Evolutionary conservation across 1,284 basidiomycete species (phyloP).

Genomic region (Fomitopsis pinicola): DNA sequence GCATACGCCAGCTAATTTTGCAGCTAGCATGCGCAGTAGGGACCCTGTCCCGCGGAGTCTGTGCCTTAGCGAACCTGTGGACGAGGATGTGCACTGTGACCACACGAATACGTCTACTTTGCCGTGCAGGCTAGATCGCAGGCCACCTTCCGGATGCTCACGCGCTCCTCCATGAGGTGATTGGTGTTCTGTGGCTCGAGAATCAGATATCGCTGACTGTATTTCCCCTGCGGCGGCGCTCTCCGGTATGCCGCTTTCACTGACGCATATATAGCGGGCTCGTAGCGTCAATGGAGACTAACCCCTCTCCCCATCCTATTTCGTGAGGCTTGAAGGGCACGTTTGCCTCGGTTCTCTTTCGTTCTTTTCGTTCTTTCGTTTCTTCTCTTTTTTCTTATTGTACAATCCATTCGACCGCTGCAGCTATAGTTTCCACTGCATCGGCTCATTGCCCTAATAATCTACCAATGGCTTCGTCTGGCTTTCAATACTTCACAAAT

Average conservation of each 20-base stretch:
- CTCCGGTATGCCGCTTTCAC: neutral
- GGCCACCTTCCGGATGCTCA: neutral
- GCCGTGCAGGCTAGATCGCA: neutral
- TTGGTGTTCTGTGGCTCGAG: too few relatives aligned
- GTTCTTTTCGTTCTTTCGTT: neutral
- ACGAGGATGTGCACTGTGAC: neutral
- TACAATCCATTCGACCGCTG: neutral
- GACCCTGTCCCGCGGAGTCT: neutral
- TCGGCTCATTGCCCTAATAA: neutral
- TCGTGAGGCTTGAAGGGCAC: neutral
- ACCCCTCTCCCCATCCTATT: neutral
- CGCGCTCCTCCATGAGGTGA: too few relatives aligned
- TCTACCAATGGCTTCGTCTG: neutral
- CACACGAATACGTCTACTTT: neutral
- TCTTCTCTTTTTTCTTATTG: neutral
- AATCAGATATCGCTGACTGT: too few relatives aligned
- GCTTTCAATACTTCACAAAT: neutral
- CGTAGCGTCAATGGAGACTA: neutral
- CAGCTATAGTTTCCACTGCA: neutral
- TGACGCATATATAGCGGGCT: neutral
- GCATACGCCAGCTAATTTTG: too few relatives aligned
- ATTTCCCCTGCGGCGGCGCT: neutral
- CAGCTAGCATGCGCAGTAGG: neutral
- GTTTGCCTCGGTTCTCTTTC: neutral
- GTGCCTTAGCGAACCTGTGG: neutral